Base-by-base conservation (phyloP, 148 eudicot genomes). In the Rhododendron molle region DNA sequence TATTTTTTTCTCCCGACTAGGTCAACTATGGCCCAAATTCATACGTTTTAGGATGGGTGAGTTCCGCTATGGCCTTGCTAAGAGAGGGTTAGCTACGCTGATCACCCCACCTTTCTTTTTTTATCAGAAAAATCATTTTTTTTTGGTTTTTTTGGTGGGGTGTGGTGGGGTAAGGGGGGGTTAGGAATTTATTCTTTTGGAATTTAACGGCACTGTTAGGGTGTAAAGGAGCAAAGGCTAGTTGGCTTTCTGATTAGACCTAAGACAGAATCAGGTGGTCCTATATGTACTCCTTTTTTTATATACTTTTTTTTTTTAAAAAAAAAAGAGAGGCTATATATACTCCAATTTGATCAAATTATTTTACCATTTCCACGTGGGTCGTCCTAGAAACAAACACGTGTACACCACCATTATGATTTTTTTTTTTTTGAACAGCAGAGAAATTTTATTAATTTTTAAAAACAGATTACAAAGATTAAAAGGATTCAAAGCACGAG, bases 241-340 rank as follows among this genome's bases (percentile, higher is more conserved):
- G 88, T 72, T 85, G 89, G 50, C 84, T 83, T 34, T 46, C 23
- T 34, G 86, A 88, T 88, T 76, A 85, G 78, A 77, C 83, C 82
- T 69, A 78, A 0, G 83, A 54, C 21, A 32, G 11, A 85, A 80
- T 69, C 87, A 28, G 62, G 83, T 78, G 77, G 81, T 84, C 50
- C 81, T 54, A 73, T 43, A 20, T 32, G 7, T 58, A 14, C 60
- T 4, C 1, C 21, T 3, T 50, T 50, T 32, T 32, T 32, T 40
- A 20, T 32, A 16, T 58, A 14, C 60, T 3, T 50, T 14, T 32
- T 34, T 34, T 34, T 34, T 34, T 34, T 34, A 1, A 5, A 2
- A 49, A 47, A 49, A 10, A 2, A 12, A 9, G 52, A 34, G 36
- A 34, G 43, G 56, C 56, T 14, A 47, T 50, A 3, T 15, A 15